Percentiles rank a stretch among this genome's conserved stretches.
Conservation (phyloP, 1,284 basidiomycete species). For the Leccinum insolens region DNA sequence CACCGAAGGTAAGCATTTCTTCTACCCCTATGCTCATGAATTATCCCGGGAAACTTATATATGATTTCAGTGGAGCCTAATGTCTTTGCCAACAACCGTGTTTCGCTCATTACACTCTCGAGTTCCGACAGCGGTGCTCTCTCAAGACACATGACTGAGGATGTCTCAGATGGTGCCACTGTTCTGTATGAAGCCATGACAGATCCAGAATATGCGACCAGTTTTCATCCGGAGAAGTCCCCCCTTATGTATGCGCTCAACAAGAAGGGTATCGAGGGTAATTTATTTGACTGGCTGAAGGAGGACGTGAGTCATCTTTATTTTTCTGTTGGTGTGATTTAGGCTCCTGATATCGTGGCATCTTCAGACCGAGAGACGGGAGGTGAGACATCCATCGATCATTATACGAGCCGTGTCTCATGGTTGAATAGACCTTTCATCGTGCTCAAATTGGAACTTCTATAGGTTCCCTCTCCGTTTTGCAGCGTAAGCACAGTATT, state of each 20-base stretch:
- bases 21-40: neutral
- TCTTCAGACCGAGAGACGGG: slow-evolving; percentile 20
- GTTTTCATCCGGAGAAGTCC: slow-evolving; percentile 23
- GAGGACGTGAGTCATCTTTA: slow-evolving; percentile 18
- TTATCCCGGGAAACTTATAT: neutral
- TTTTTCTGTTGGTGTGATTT: neutral
- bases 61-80: slow-evolving; percentile 22
- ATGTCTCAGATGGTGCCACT: slow-evolving; percentile 19
- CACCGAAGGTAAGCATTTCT: slow-evolving; percentile 25
- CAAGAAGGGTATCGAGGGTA: slow-evolving; percentile 19
- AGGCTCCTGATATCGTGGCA: neutral
- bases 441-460: slow-evolving; percentile 27
- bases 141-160: slow-evolving; percentile 18
- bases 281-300: slow-evolving; percentile 30
- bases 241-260: slow-evolving; percentile 29
- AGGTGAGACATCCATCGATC: slow-evolving; percentile 13
- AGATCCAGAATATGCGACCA: slow-evolving; percentile 27
- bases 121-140: slow-evolving; percentile 14
- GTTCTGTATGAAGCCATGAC: slow-evolving; percentile 28
- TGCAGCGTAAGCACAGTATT: slow-evolving; percentile 23
- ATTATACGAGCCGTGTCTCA: neutral
- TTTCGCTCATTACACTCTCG: slow-evolving; percentile 27
- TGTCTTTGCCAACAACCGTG: slow-evolving; percentile 33
- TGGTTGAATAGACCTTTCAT: slow-evolving; percentile 20
- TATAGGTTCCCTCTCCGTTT: slow-evolving; percentile 26